These are phyloP conservation scores for Tolypocladium capitatum DNA, from an alignment of 2,329 filamentous ascomycete genomes.

Conservation along the genomic window DNA sequence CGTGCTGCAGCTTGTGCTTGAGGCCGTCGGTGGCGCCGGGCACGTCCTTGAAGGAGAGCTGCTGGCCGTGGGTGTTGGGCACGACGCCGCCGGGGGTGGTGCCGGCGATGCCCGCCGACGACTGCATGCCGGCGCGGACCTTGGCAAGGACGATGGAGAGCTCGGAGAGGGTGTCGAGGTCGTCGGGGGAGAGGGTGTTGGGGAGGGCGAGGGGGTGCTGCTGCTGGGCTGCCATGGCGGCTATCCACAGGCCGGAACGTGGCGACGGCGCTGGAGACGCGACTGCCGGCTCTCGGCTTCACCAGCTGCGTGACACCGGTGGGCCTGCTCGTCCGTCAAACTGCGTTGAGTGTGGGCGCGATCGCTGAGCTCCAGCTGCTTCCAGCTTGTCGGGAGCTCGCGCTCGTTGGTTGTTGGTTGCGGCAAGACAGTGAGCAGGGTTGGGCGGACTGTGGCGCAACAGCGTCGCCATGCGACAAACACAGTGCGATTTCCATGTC, in stretches of 20 bases:
- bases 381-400: not conserved
- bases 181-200: constrained; percentile 60
- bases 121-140: constrained; percentile 41
- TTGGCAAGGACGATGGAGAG: constrained; percentile 67
- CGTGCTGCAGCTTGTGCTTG: constrained; percentile 73
- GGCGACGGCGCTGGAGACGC: not conserved
- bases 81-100: constrained; percentile 18
- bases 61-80: constrained; percentile 20
- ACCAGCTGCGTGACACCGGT: not conserved
- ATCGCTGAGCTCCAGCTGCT: not conserved
- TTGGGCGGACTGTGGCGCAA: not conserved
- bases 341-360: not conserved
- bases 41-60: constrained; percentile 55
- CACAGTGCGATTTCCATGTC: not conserved
- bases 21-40: constrained; percentile 64
- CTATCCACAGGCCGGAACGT: not conserved
- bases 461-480: not conserved
- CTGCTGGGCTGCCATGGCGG: constrained; percentile 2
- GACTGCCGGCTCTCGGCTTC: not conserved
- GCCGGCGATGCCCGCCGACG: constrained; percentile 25
- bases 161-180: constrained; percentile 74
- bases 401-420: not conserved
- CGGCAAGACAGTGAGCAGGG: not conserved
- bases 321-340: not conserved
- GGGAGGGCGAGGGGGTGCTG: constrained; percentile 39